These are phyloP conservation scores for Trifolium repens DNA, from an alignment of 306 rosid species.

Conservation along the genomic window DNA sequence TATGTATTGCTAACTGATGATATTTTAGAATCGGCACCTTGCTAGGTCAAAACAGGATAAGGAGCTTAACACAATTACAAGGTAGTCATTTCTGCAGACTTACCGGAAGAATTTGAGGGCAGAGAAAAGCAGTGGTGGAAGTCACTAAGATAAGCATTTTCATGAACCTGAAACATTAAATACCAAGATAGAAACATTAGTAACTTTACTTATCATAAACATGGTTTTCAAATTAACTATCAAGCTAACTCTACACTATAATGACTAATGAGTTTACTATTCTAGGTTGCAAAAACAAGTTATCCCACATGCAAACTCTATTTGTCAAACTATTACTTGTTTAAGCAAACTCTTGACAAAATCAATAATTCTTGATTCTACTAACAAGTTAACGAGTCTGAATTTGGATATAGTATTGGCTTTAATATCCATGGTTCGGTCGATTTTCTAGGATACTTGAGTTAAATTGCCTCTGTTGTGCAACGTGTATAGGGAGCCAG, in stretches of 20 bases:
- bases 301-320: background rate
- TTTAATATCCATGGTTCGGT: background rate
- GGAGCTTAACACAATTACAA: slow-evolving; percentile 20
- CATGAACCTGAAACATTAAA: slow-evolving; percentile 80
- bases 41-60: slow-evolving; percentile 18
- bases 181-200: slow-evolving; percentile 28
- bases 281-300: background rate
- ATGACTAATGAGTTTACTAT: background rate
- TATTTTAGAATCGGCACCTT: slow-evolving; percentile 28
- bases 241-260: background rate
- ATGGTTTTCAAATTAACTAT: slow-evolving; percentile 26
- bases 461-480: background rate
- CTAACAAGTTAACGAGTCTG: background rate
- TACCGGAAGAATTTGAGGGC: slow-evolving; percentile 79
- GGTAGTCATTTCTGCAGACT: slow-evolving; percentile 27
- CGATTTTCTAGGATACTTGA: background rate
- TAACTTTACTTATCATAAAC: background rate
- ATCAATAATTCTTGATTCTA: background rate
- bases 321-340: background rate
- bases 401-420: background rate
- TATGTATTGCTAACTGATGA: slow-evolving; percentile 11
- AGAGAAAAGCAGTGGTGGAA: slow-evolving; percentile 90
- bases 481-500: background rate
- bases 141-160: slow-evolving; percentile 89
- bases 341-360: slow-evolving; percentile 21